Base-by-base conservation (phyloP, 1,139 yeast genomes). In the Pichia norvegensis region DNA sequence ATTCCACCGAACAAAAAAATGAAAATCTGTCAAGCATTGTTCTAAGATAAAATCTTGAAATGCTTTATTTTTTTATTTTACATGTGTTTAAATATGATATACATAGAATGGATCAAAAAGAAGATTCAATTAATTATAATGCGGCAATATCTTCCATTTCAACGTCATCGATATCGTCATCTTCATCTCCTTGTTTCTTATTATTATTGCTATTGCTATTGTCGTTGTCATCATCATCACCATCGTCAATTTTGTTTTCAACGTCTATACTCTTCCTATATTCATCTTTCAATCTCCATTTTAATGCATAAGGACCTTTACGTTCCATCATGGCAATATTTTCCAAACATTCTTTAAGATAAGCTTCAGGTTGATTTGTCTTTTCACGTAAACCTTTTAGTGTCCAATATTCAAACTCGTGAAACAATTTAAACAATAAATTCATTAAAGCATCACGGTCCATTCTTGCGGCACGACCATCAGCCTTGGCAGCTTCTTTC, bases 341-440 rank as follows among this genome's bases (percentile, higher is more conserved):
- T 51, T 92, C 98, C 45, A 92, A 70, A 45, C 92, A 85, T 62
- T 90, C 97, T 61, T 92, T 88, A 55, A 92, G 71, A 63, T 86
- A 94, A 4, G 85, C 82, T 63, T 94, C 98, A 1, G 99, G 99
- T 69, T 92, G 99, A 60, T 83, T 82, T 2, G 97, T 88, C 57
- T 95, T 77, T 63, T 92, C 98, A 62, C 88, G 85, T 52, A 92
- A 71, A 35, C 97, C 97, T 66, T 88, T 88, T 73, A 92, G 74
- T 11, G 95, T 82, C 98, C 98, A 92, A 65, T 90, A 92, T 62
- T 92, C 97, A 64, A 85, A 88, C 64, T 90, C 95, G 63, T 88
- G 97, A 65, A 92, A 92, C 56, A 92, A 72, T 56, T 85, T 75
- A 75, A 94, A 92, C 53, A 92, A 70, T 56, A 86, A 68, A 65